A percentile compares a stretch with the other conserved stretches of the same genome.
These are phyloP conservation scores for Aureobasidium subglaciale DNA, from an alignment of 2,329 filamentous ascomycete genomes.

Conservation along the genomic window DNA sequence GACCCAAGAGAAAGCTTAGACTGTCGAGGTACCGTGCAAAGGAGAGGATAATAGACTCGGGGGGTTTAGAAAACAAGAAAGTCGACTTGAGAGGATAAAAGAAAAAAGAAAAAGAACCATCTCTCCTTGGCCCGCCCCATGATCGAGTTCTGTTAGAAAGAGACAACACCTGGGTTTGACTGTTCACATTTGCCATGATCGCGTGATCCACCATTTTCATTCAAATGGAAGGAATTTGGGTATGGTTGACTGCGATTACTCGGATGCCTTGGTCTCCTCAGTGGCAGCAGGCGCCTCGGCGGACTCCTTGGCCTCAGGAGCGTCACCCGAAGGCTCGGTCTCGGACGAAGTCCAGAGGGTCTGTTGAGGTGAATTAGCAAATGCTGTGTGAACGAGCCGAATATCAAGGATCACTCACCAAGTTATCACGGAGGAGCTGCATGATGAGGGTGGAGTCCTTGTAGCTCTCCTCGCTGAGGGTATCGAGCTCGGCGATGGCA, in stretches of 20 bases:
- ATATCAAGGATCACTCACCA: constrained; percentile 48
- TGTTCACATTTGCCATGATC: constrained; percentile 16
- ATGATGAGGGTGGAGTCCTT: constrained; percentile 98
- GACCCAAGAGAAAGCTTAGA: background rate
- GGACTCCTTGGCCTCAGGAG: constrained; percentile 43
- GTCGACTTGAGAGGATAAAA: constrained; percentile 6
- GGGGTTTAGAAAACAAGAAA: constrained; percentile 6
- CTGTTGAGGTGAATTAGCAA: constrained; percentile 42
- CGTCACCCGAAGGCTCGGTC: constrained; percentile 67
- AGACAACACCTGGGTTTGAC: constrained; percentile 14
- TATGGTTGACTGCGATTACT: constrained; percentile 24
- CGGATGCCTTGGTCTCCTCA: constrained; percentile 40
- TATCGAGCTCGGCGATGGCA: constrained; percentile 96
- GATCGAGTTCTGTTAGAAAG: constrained; percentile 13
- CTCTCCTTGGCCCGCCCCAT: constrained; percentile 14
- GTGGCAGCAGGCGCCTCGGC: constrained; percentile 50
- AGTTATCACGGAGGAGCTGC: constrained; percentile 95
- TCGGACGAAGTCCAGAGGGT: constrained; percentile 99
- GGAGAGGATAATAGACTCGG: constrained; percentile 5
- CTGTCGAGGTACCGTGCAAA: constrained; percentile 2
- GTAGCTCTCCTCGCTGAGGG: constrained; percentile 97
- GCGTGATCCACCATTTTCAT: constrained; percentile 13
- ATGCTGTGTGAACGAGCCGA: background rate
- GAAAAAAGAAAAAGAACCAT: constrained; percentile 14
- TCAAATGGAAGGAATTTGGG: constrained; percentile 9